These are phyloP conservation scores for Penstemon newberryi DNA, from an alignment of 257 asterid species.

Conservation along the genomic window DNA sequence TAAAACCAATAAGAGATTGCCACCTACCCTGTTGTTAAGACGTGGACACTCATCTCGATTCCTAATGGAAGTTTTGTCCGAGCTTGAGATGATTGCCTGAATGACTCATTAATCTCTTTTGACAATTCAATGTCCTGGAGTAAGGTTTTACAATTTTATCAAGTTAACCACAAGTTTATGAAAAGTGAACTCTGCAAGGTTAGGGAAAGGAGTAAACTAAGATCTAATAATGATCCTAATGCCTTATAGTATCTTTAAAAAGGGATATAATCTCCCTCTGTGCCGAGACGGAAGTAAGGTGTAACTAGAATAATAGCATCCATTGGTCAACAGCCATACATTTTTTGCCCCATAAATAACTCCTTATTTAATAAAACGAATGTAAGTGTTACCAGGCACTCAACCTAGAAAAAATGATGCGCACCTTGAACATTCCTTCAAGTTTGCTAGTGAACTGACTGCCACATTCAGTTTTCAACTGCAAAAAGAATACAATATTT, in stretches of 20 bases:
- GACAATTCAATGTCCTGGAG: conserved; percentile 70
- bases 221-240: too few species aligned
- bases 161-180: too few species aligned
- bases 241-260: too few species aligned
- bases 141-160: not conserved
- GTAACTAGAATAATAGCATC: too few species aligned
- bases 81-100: conserved; percentile 81
- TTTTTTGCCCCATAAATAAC: too few species aligned
- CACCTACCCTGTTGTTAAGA: conserved; percentile 87
- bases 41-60: conserved; percentile 94
- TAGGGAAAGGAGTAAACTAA: too few species aligned
- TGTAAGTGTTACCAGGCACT: too few species aligned
- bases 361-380: too few species aligned
- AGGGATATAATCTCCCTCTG: not conserved
- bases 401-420: conserved; percentile 11
- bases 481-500: conserved; percentile 38
- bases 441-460: conserved; percentile 99
- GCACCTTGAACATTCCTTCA: conserved; percentile 99
- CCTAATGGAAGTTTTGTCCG: conserved; percentile 74
- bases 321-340: too few species aligned
- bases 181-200: too few species aligned
- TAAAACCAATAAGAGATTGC: not conserved
- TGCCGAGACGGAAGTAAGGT: not conserved
- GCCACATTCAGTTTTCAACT: conserved; percentile 99
- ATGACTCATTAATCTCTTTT: conserved; percentile 73